These are phyloP conservation scores for Colletotrichum cuscutae DNA, from an alignment of 2,329 filamentous ascomycete species.

Conservation along the genomic window DNA sequence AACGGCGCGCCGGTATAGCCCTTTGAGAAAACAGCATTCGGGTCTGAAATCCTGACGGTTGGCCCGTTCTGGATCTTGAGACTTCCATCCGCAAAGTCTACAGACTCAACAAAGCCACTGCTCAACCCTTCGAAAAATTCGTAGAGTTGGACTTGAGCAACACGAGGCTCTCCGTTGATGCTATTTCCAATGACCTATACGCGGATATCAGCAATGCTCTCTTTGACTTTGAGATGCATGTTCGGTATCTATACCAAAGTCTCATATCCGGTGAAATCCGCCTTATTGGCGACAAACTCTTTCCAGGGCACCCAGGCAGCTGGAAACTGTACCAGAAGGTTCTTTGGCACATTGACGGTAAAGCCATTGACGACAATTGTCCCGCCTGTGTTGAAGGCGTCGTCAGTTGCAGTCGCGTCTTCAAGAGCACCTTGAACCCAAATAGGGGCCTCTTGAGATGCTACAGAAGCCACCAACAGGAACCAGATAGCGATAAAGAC, in stretches of 20 bases:
- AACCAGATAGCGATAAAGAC: neutral
- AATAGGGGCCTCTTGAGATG: constrained; percentile 41
- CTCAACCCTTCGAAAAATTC: constrained; percentile 49
- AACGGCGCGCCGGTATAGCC: constrained; percentile 49
- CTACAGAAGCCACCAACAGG: constrained; percentile 36
- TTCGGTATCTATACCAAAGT: constrained; percentile 41
- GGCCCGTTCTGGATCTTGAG: constrained; percentile 47
- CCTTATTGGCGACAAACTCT: constrained; percentile 46
- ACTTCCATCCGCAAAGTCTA: constrained; percentile 45
- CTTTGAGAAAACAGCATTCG: constrained; percentile 55
- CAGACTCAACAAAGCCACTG: constrained; percentile 48
- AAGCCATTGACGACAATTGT: constrained; percentile 56
- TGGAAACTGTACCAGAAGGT: constrained; percentile 60
- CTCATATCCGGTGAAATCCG: constrained; percentile 47
- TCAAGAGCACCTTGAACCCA: constrained; percentile 46
- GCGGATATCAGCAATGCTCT: neutral
- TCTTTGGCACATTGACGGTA: constrained; percentile 57
- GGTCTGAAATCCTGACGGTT: constrained; percentile 53
- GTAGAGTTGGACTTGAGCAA: constrained; percentile 46
- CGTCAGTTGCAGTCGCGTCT: constrained; percentile 44
- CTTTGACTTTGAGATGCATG: neutral
- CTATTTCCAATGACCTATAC: constrained; percentile 48
- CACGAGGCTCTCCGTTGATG: constrained; percentile 45
- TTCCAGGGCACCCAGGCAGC: constrained; percentile 56
- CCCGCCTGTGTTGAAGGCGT: constrained; percentile 57